These are phyloP conservation scores for Citrullus colocynthis DNA, from an alignment of 306 rosid species.

Conservation along the genomic window DNA sequence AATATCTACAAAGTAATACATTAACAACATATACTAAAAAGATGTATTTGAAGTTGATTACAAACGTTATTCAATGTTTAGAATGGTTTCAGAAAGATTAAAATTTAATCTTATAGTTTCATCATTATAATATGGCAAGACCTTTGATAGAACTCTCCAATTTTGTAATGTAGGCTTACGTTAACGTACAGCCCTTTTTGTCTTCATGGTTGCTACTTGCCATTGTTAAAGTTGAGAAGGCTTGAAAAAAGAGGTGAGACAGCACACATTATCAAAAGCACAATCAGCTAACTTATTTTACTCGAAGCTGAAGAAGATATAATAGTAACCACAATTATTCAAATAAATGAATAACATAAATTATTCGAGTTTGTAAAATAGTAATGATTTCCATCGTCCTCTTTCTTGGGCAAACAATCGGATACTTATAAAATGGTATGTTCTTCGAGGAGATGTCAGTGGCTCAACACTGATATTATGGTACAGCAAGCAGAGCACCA, in stretches of 20 bases:
- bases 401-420: background rate
- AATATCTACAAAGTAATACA: too few species aligned
- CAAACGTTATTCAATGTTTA: too few species aligned
- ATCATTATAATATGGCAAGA: too few species aligned
- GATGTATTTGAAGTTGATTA: too few species aligned
- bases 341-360: background rate
- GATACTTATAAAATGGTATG: background rate
- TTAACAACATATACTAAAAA: too few species aligned
- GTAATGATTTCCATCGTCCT: background rate
- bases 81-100: too few species aligned
- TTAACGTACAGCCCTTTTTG: background rate
- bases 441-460: background rate
- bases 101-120: too few species aligned
- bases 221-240: background rate
- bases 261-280: background rate
- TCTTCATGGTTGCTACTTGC: background rate
- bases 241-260: background rate
- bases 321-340: background rate
- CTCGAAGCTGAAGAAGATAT: background rate
- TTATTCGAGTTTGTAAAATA: background rate
- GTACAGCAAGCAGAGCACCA: slow-evolving; percentile 5
- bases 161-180: too few species aligned
- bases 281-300: background rate
- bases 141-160: too few species aligned
- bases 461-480: slow-evolving; percentile 1